These are phyloP conservation scores for Ilyonectria robusta DNA, from an alignment of 2,329 filamentous ascomycete species.

Conservation along the genomic window DNA sequence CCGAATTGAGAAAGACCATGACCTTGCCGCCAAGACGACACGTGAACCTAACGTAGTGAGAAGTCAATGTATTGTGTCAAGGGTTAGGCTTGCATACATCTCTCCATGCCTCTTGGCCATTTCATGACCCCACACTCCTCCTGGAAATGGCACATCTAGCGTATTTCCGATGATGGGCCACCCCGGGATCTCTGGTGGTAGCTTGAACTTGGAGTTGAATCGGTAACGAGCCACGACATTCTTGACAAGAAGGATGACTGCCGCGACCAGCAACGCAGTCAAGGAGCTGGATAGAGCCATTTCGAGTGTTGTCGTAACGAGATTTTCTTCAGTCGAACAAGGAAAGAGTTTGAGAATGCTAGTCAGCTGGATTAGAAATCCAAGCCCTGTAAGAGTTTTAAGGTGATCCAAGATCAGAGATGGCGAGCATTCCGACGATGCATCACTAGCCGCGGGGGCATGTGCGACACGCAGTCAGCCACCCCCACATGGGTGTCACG, in stretches of 20 bases:
- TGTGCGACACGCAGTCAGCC: not conserved
- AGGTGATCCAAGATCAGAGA: not conserved
- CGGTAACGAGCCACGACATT: not conserved
- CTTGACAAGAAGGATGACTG: not conserved
- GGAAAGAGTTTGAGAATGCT: not conserved
- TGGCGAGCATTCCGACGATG: not conserved
- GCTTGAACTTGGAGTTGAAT: conserved; percentile 1
- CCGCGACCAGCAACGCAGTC: not conserved
- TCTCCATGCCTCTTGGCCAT: conserved; percentile 3
- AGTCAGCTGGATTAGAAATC: not conserved
- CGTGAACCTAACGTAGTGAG: not conserved
- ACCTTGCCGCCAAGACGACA: not conserved
- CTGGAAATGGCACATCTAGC: not conserved
- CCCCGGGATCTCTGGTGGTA: not conserved
- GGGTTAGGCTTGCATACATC: not conserved
- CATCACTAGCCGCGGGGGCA: not conserved
- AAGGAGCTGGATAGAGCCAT: not conserved
- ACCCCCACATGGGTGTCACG: not conserved
- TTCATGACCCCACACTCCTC: not conserved
- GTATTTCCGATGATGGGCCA: not conserved
- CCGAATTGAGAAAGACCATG: not conserved
- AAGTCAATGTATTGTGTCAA: not conserved
- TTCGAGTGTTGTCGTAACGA: not conserved
- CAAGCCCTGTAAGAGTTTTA: not conserved
- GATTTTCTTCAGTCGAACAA: not conserved